These are phyloP conservation scores for Gossypium thurberi DNA, from an alignment of 345 rosid species.

Conservation along the genomic window DNA sequence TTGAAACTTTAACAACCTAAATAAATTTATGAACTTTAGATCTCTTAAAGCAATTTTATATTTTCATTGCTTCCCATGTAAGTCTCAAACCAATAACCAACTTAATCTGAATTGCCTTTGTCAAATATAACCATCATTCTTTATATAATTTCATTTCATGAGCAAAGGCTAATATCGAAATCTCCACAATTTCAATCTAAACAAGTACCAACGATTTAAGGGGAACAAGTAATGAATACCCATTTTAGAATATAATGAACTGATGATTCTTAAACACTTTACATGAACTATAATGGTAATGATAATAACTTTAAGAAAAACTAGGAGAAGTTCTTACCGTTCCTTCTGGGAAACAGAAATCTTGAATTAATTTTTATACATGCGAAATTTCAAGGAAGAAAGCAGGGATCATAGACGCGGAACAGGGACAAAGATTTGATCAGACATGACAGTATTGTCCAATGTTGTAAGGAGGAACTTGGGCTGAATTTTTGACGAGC, in stretches of 20 bases:
- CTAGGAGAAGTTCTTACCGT: neutral
- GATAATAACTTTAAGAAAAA: neutral
- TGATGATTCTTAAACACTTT: neutral
- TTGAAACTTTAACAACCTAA: neutral
- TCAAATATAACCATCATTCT: neutral
- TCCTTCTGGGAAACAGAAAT: neutral
- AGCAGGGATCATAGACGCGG: neutral
- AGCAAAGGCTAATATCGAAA: neutral
- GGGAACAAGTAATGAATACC: neutral
- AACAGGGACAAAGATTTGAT: slow-evolving; percentile 2
- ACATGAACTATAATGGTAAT: neutral
- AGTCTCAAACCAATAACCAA: neutral
- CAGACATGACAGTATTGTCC: neutral
- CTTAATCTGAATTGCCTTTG: neutral
- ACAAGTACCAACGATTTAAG: neutral
- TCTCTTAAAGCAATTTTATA: neutral
- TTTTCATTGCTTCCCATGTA: neutral
- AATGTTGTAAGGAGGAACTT: neutral
- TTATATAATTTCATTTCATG: neutral
- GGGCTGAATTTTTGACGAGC: neutral
- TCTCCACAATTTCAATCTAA: neutral
- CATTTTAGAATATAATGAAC: neutral
- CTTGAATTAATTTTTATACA: neutral
- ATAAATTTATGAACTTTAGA: neutral
- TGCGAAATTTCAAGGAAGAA: neutral